Evolutionary conservation across 2,329 filamentous ascomycete species (phyloP).

Genomic region (Capronia coronata): DNA sequence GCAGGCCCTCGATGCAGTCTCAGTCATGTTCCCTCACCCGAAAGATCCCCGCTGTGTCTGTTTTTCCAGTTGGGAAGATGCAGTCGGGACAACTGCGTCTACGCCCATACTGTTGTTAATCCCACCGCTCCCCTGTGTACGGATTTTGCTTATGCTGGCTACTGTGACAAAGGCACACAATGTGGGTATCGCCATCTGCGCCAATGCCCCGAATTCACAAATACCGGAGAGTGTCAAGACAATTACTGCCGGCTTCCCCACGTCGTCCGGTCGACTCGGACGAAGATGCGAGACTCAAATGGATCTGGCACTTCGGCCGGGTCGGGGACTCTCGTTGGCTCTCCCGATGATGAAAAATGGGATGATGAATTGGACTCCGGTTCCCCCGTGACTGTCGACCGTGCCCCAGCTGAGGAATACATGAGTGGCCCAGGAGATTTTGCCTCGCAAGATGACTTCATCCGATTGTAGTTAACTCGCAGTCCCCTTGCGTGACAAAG

Average conservation of each 20-base stretch:
- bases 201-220: conserved; percentile 94
- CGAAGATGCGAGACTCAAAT: conserved; percentile 41
- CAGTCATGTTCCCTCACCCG: conserved; percentile 75
- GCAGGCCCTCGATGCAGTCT: conserved; percentile 78
- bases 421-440: conserved; percentile 7
- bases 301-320: conserved; percentile 31
- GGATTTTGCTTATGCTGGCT: conserved; percentile 77
- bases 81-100: conserved; percentile 77
- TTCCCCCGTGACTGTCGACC: conserved; percentile 22
- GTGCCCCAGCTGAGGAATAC: conserved; percentile 32
- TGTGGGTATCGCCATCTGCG: conserved; percentile 81
- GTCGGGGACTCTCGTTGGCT: background rate
- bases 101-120: conserved; percentile 74
- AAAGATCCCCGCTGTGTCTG: conserved; percentile 80
- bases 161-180: conserved; percentile 71
- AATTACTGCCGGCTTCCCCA: conserved; percentile 80
- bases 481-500: background rate
- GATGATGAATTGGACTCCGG: conserved; percentile 1
- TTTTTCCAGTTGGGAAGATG: conserved; percentile 89
- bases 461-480: conserved; percentile 3
- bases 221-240: conserved; percentile 74
- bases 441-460: conserved; percentile 15
- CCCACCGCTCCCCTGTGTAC: conserved; percentile 74
- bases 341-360: conserved; percentile 39
- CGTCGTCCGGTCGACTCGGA: conserved; percentile 77